Evolutionary conservation across 1,139 yeast species (phyloP), one percentile per base, ranked within the genome.

Genomic region (Protomyces inouyei): DNA sequence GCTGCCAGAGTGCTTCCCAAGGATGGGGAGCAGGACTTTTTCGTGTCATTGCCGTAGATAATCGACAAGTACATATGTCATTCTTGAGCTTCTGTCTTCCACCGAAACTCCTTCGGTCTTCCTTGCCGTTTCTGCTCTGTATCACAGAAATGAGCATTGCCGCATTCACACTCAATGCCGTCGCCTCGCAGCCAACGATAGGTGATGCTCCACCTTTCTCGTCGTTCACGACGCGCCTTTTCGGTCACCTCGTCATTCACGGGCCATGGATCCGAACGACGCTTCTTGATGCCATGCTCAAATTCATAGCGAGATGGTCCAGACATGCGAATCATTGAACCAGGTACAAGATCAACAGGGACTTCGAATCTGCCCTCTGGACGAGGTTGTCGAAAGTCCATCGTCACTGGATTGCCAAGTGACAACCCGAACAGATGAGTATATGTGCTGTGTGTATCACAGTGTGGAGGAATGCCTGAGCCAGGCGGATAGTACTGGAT

Each of bases 1-100:
- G 68, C 68, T 61, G 77, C 77, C 14, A 59, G 64, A 46, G 79
- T 77, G 21, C 69, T 67, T 52, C 73, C 77, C n/a, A 75, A 74
- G 63, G 73, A 70, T 38, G 72, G 69, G 18, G 78, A 77, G 64
- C 68, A 73, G 68, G 72, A 71, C 55, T 77, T 76, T 67, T 76
- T 76, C 64, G 69, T 76, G 37, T 74, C 72, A 10, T 46, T 56
- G 54, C 60, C 60, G 21, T 56, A 38, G 25, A 23, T 37, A 16
- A 12, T 18, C 16, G 28, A 9, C 14, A 9, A 10, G 4, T 16
- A 14, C 12, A 6, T 35, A 51, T 9, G 36, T n/a, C 25, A 14
- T 51, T 12, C 10, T 16, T 10, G 8, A n/a, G 53, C n/a, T 18
- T 57, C 51, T 3, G 52, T 48, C 35, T 40, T 55, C 63, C 63